phyloP scores from a whole-genome alignment of 768 basidiomycete species.

The Boletus rubropictus region DNA sequence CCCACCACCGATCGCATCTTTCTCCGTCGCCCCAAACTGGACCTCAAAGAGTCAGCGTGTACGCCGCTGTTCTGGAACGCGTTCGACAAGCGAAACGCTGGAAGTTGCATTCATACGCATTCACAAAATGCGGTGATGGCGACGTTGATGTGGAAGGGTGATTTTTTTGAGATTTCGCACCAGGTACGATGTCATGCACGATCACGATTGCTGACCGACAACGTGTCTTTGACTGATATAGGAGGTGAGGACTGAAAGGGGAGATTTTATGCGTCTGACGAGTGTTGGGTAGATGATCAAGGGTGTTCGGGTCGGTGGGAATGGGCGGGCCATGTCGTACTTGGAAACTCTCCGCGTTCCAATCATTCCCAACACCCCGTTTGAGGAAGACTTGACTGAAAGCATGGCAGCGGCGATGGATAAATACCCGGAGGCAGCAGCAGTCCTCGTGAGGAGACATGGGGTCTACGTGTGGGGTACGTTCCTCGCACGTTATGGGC shows the following conservation, averaged over 20 bases:
- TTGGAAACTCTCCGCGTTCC: conserved; percentile 81
- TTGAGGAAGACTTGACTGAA: conserved; percentile 84
- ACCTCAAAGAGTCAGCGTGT: conserved; percentile 81
- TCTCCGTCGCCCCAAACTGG: conserved; percentile 63
- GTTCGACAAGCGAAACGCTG: conserved; percentile 70
- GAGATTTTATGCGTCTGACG: background rate
- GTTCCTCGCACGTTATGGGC: conserved; percentile 3
- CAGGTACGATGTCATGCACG: conserved; percentile 40
- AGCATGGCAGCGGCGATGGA: conserved; percentile 85
- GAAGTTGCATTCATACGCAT: conserved; percentile 88
- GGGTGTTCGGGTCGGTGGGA: conserved; percentile 72
- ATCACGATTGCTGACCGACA: background rate
- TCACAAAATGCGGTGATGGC: conserved; percentile 89
- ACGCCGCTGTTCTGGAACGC: conserved; percentile 93
- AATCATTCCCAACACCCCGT: conserved; percentile 87
- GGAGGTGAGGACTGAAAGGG: conserved; percentile 33
- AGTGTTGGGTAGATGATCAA: conserved; percentile 74
- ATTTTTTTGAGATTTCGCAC: conserved; percentile 75
- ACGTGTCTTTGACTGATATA: conserved; percentile 12
- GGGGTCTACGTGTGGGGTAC: conserved; percentile 85
- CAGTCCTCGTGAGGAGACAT: conserved; percentile 69
- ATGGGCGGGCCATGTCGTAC: conserved; percentile 71
- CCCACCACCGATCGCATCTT: conserved; percentile 60
- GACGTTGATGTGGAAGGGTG: conserved; percentile 68
- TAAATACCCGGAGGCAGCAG: conserved; percentile 73